Base-by-base conservation (phyloP, 208 protist species). In the Angomonas deanei region DNA sequence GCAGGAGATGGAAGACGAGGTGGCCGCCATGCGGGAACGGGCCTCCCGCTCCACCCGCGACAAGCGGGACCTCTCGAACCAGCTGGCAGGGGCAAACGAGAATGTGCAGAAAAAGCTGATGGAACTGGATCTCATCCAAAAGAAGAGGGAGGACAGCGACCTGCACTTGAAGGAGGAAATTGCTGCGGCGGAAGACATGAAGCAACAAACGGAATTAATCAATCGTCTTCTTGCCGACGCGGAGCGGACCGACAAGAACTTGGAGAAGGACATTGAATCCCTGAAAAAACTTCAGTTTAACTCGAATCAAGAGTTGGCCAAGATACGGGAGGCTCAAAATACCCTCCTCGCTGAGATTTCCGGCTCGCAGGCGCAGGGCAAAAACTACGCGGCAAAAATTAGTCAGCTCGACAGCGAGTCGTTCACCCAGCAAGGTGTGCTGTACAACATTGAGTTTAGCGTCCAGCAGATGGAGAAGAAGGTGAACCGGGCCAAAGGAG, bases 391-490 rank as follows among this genome's bases (percentile, higher is more conserved):
- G 21, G 69, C 77, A 10, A 92, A 94, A 56, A 91, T 96, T 32
- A 52, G 64, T 42, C 83, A 95, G 64, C 77, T 96, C 2, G 93
- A 97, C 64, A 48, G 54, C 11, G 86, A 94, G 61, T 80, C 87
- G 32, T 86, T 97, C 53, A 75, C 91, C 63, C 93, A 96, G 74
- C 93, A 97, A 72, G 89, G 96, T 46, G 63, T 97, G 5, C 78
- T 98, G 36, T 98, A 98, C 83, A 92, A 86, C 69, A 87, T 96
- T 26, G 93, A 98, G 78, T 98, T 97, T 64, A 91, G 81, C 52
- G 80, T 97, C 28, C 95, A 98, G 86, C 92, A 97, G 78, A 94
- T 98, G 85, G 89, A 97, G 72, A 88, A 94, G 62, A 97, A 96
- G 70, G 92, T 97, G 17, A 84, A 80, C 49, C 80, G 89, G 21